These are phyloP conservation scores for Comarum palustre DNA, from an alignment of 306 rosid genomes.

Conservation along the genomic window DNA sequence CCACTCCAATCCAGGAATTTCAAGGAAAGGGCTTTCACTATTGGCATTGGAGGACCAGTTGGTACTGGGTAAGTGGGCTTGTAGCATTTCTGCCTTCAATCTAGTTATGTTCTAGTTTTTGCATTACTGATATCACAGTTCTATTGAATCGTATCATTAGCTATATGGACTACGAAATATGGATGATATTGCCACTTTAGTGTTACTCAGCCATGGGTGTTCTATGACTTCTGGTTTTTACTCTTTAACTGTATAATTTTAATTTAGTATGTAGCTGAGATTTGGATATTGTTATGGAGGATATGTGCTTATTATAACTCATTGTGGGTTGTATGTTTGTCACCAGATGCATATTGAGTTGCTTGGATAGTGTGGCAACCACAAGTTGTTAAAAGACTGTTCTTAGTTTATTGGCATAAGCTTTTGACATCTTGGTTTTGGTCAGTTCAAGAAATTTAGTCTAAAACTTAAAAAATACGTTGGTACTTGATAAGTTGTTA, in stretches of 20 bases:
- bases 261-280: neutral
- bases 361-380: conserved; percentile 2
- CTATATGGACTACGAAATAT: neutral
- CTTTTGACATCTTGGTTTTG: neutral
- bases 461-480: neutral
- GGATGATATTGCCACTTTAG: neutral
- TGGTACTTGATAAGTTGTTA: neutral
- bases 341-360: neutral
- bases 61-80: conserved; percentile 93
- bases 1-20: conserved; percentile 60
- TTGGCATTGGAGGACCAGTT: conserved; percentile 97
- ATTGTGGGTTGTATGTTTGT: neutral
- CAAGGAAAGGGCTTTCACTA: conserved; percentile 83
- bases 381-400: neutral
- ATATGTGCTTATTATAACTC: neutral
- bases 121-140: neutral
- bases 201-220: neutral
- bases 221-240: neutral
- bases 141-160: neutral
- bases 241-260: neutral
- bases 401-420: neutral
- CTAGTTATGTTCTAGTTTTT: neutral
- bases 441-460: neutral
- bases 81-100: conserved; percentile 2
- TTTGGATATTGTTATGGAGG: neutral